Base-by-base conservation (phyloP, 2,329 filamentous ascomycete species). In the Exophiala aquamarina region DNA sequence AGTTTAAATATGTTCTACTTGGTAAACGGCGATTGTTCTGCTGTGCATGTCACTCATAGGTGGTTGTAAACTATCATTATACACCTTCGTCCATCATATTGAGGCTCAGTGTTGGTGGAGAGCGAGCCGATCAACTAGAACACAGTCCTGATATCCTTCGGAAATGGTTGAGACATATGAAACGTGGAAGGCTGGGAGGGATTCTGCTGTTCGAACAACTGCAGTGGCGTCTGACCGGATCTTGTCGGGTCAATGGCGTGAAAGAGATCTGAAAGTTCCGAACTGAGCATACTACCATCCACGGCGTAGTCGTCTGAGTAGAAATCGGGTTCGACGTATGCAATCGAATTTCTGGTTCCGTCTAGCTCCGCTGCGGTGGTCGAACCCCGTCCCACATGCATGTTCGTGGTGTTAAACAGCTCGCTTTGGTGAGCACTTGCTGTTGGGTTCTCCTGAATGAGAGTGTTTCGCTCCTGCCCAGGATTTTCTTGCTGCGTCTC, bases 231-330 rank as follows among this genome's bases (percentile, higher is more conserved):
- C 23, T 38, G 45, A 13, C 31, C 33, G 14, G 13, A 43, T 32
- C 39, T 31, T 17, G 38, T 39, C 3, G 45, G 39, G 14, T 49
- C 45, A 26, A 49, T 49, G 15, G 45, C 39, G 23, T 44, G 45
- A 26, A 49, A 49, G 21, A 49, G 45, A 26, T 44, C 45, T 10
- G 40, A 38, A 4, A 49, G 40, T 18, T 49, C 45, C 32, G 45
- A 38, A 28, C 45, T 43, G 14, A 49, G 33, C 15, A 44, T 4
- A 26, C 13, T 39, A n/a, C 31, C 45, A 44, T 49, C 39, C 11
- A 49, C 34, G 3, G 40, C 28, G 33, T 39, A 37, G 23, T 43
- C 40, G 21, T 23, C 8, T 6, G 31, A 10, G n/a, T 26, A 35
- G 13, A 42, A 19, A 23, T 18, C 14, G 7, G 33, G 13, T 6